Conservation (phyloP, 768 basidiomycete genomes). For the Leccinum variicolor region DNA sequence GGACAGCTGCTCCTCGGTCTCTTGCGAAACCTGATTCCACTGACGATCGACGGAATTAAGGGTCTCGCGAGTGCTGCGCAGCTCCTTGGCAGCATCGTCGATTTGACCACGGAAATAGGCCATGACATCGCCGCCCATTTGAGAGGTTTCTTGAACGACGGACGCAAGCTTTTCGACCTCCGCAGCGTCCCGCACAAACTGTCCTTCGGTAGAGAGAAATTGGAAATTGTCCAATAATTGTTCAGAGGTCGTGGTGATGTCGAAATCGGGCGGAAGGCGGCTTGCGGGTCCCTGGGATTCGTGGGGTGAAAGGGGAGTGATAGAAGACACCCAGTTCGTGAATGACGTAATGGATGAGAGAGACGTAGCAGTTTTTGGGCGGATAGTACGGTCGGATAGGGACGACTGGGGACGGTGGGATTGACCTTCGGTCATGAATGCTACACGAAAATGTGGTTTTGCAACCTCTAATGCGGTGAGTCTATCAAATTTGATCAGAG, state of each 20-base stretch:
- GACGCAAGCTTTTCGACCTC: conserved; percentile 44
- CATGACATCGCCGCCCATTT: conserved; percentile 45
- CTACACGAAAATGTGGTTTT: conserved; percentile 60
- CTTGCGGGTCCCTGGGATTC: conserved; percentile 33
- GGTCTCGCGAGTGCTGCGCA: conserved; percentile 44
- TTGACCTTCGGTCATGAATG: conserved; percentile 54
- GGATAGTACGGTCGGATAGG: conserved; percentile 54
- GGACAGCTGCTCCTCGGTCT: conserved; percentile 43
- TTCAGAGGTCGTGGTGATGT: conserved; percentile 42
- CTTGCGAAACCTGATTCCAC: conserved; percentile 41
- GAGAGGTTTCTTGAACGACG: conserved; percentile 46
- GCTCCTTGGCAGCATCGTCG: conserved; percentile 47
- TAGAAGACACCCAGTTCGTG: conserved; percentile 29
- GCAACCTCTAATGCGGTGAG: conserved; percentile 67
- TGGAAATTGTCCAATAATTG: conserved; percentile 55
- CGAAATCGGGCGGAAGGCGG: conserved; percentile 40
- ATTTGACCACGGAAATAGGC: conserved; percentile 51
- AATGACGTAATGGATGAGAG: conserved; percentile 50
- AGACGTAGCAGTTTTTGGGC: conserved; percentile 39
- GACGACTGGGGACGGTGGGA: conserved; percentile 49
- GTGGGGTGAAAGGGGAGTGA: conserved; percentile 13
- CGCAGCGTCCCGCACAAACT: conserved; percentile 35
- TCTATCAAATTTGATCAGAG: conserved; percentile 10
- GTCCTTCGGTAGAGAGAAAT: conserved; percentile 40
- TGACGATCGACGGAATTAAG: conserved; percentile 43